Base-by-base conservation (phyloP, 371 early-diverging fungal species). In the Mortierella sp. region DNA sequence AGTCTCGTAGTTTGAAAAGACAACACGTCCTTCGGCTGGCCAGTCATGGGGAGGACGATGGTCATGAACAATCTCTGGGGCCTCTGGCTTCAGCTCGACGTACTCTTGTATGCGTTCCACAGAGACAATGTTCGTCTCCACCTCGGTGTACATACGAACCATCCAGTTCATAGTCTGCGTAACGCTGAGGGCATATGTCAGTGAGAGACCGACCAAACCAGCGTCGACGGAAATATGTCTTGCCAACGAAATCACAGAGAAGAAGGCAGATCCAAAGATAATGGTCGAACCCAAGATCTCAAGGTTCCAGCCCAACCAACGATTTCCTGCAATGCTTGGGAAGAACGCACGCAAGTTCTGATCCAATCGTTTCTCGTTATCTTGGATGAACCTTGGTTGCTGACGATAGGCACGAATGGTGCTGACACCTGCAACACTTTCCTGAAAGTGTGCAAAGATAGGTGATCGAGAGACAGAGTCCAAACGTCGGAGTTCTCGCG, bases 81-180 rank as follows among this genome's bases (percentile, higher is more conserved):
- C 47, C 21, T 47, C 47, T 24, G 47, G 47, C 47, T 47, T 47
- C 24, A 47, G 13, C 3, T 47, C 47, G 47, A 47, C 24, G 47
- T 47, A 47, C 16, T 47, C 47, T 16, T 47, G 47, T 2, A 47
- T 6, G 16, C 47, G 47, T 13, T 47, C 47, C 7, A 47, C 47
- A 7, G 47, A 19, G 8, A 47, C 47, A 16, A 47, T 47, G 26
- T 47, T 47, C 24, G 21, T 24, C 26, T 47, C 47, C 8, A 47
- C 47, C 24, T 47, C 47, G 2, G 47, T 47, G 26, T 19, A 47
- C 21, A 24, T 47, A 13, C 47, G 47, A 6, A 47, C 47, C 47
- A 47, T 23, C 47, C 47, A 47, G 13, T 19, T 47, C 24, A 24
- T 4, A 3, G 9, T 5, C 8, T 23, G 47, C 5, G 47, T 47